These are phyloP conservation scores for Fusarium pininemorale DNA, from an alignment of 2,329 filamentous ascomycete genomes.

Conservation along the genomic window DNA sequence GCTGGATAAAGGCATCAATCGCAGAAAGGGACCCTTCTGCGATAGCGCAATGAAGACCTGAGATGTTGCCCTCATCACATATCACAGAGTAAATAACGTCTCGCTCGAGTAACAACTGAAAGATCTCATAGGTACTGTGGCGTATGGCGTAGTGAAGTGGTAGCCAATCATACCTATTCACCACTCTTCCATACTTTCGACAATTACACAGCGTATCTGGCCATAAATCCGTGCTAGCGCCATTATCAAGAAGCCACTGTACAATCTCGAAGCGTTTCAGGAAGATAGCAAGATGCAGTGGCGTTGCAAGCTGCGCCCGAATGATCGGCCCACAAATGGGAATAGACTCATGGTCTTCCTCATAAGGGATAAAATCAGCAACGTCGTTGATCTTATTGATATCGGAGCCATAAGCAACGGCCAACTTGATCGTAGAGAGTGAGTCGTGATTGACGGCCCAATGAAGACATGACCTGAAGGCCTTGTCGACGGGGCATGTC, in stretches of 20 bases:
- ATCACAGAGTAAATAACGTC: neutral
- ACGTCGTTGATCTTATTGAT: neutral
- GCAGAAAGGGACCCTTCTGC: neutral
- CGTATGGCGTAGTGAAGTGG: neutral
- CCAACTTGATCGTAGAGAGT: neutral
- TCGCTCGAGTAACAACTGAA: neutral
- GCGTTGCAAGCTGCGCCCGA: neutral
- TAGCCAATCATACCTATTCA: neutral
- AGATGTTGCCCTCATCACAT: neutral
- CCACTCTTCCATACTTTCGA: too few species aligned
- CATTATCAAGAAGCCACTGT: neutral
- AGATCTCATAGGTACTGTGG: neutral
- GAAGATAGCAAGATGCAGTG: neutral
- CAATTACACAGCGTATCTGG: neutral
- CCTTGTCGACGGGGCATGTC: fast-evolving
- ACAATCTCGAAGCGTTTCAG: neutral
- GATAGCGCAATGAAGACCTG: neutral
- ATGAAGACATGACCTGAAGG: neutral
- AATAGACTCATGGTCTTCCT: neutral
- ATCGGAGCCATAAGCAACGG: neutral
- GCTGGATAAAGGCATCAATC: neutral
- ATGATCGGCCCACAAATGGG: neutral
- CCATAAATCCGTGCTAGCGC: neutral
- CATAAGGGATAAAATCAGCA: neutral
- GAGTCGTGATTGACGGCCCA: neutral